Evolutionary conservation across 2,329 filamentous ascomycete species (phyloP).

Genomic region (Teratosphaeria gauchensis): DNA sequence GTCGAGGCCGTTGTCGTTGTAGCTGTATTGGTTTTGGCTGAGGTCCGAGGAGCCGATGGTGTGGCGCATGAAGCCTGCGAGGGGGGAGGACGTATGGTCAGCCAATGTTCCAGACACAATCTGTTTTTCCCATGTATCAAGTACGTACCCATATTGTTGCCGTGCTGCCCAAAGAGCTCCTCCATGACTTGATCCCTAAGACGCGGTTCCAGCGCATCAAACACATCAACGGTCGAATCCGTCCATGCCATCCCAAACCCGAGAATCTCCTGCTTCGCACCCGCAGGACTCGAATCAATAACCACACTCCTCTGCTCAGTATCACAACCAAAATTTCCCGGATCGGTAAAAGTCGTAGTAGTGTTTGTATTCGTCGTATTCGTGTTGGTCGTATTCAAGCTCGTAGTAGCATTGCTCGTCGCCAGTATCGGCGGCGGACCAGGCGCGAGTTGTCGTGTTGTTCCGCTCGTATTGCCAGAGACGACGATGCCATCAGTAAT

Average conservation of each 20-base stretch:
- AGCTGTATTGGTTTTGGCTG: conserved; percentile 27
- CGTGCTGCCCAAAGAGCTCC: conserved; percentile 26
- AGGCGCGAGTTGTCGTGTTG: conserved; percentile 12
- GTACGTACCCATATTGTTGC: conserved; percentile 23
- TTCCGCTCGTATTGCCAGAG: conserved; percentile 6
- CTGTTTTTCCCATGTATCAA: too few relatives aligned
- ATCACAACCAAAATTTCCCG: not conserved
- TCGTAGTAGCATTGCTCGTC: conserved; percentile 3
- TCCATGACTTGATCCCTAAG: conserved; percentile 24
- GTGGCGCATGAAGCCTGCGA: conserved; percentile 31
- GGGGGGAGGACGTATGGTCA: too few relatives aligned
- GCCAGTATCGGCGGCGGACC: conserved; percentile 8
- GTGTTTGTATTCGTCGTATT: too few relatives aligned
- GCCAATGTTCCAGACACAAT: too few relatives aligned
- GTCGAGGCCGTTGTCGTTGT: conserved; percentile 25
- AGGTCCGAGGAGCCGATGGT: conserved; percentile 31
- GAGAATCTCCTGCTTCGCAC: conserved; percentile 20
- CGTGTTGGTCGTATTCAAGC: not conserved
- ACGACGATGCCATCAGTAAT: conserved; percentile 17
- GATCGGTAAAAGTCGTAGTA: not conserved
- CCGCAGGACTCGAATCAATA: conserved; percentile 10
- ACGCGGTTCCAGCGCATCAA: conserved; percentile 23
- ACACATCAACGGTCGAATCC: conserved; percentile 29
- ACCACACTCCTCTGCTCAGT: conserved; percentile 2
- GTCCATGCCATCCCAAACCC: conserved; percentile 32